phyloP scores from a whole-genome alignment of 768 basidiomycete species.

The Leccinum variicolor region DNA sequence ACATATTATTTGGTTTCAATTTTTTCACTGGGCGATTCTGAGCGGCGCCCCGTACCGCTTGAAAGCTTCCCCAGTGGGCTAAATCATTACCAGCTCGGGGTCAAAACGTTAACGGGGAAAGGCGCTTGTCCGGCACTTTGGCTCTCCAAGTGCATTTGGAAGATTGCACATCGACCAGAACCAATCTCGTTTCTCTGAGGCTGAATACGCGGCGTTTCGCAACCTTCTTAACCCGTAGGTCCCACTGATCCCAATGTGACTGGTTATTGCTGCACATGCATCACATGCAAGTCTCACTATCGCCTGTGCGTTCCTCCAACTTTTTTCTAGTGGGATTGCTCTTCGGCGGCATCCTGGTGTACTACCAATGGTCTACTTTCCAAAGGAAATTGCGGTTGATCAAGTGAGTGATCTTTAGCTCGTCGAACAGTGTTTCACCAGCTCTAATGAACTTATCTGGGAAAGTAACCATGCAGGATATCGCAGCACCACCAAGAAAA shows the following conservation, averaged over 20 bases:
- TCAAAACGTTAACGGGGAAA: too few relatives aligned
- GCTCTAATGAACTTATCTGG: too few relatives aligned
- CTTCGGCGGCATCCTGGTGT: neutral
- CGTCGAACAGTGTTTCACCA: neutral
- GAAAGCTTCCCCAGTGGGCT: too few relatives aligned
- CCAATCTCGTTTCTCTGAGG: too few relatives aligned
- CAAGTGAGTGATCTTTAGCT: neutral
- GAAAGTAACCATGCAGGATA: neutral
- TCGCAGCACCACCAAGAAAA: neutral
- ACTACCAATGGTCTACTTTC: neutral
- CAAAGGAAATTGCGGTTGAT: neutral
- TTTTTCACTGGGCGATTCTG: too few relatives aligned
- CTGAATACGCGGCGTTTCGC: neutral
- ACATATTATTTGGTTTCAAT: too few relatives aligned
- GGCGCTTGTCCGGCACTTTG: too few relatives aligned
- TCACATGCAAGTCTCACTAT: neutral
- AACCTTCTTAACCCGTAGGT: neutral
- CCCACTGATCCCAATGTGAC: neutral
- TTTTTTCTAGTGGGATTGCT: neutral
- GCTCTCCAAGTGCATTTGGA: too few relatives aligned
- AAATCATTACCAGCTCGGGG: too few relatives aligned
- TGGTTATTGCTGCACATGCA: neutral
- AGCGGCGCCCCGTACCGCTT: too few relatives aligned
- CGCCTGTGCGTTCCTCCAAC: neutral
- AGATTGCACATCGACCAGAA: too few relatives aligned